Evolutionary conservation across 2,329 filamentous ascomycete genomes (phyloP), one percentile per base, ranked within the genome.

Genomic region (Pestalotiopsis sp.): DNA sequence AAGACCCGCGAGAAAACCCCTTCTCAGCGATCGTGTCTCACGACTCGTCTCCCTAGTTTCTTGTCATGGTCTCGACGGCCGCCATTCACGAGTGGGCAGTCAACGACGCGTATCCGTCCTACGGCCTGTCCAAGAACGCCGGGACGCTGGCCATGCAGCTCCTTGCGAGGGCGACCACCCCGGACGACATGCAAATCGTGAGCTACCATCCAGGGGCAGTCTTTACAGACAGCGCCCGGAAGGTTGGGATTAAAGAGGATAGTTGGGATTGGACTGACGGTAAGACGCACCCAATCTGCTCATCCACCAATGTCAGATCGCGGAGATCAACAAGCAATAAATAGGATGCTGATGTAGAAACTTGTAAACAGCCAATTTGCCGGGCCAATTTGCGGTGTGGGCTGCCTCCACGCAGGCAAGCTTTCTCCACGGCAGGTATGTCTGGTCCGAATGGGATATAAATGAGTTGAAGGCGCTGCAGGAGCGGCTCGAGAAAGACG

Each of bases 121-220:
- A 83, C 66, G 73, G 74, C 2, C 62, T 81, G 22, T 80, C 79
- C 26, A 84, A 84, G 72, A 77, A 76, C 20, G 71, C 80, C 0
- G 75, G 75, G 0, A 77, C 80, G 0, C 68, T 79, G 10, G 68
- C 77, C 6, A 68, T 83, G 44, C 81, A 83, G 72, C 68, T 76
- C 40, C 73, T 83, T 9, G 80, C 81, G 4, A 71, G 76, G n/a
- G 80, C 82, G 4, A 73, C 74, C 0, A 63, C 73, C 1, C 66
- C 75, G 0, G 74, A 77, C 10, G 65, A 74, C 3, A 75, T 83
- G 76, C 81, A 83, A 56, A 67, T 83, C 13, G 40, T 83, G 13
- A 80, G 72, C 48, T 81, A 79, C 62, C 78, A 84, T 30, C 82
- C 82, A 0, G 81, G 81, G 0, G 64, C 75, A 3, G 73, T 83